These are phyloP conservation scores for Spencermartinsiella europaea DNA, from an alignment of 805 yeast species.

Conservation along the genomic window DNA sequence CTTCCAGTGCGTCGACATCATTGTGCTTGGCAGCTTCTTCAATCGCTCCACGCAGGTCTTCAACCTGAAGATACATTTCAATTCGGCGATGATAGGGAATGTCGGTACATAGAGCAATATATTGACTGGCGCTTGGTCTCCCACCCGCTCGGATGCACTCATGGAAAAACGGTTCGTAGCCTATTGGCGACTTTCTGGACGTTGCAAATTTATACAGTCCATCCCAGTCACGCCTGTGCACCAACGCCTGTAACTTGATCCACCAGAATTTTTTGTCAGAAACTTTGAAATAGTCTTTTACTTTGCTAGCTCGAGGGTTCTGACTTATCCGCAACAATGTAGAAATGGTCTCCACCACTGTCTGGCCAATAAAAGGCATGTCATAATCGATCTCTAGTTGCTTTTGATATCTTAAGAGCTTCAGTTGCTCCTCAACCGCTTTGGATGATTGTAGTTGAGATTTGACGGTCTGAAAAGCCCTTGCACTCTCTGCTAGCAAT, in stretches of 20 bases:
- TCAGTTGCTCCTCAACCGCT: constrained; percentile 41
- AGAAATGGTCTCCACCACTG: constrained; percentile 46
- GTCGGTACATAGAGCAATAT: constrained; percentile 48
- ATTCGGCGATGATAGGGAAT: constrained; percentile 43
- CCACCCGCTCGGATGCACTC: constrained; percentile 52
- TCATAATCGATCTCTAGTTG: constrained; percentile 40
- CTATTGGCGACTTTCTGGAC: constrained; percentile 59
- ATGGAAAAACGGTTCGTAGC: constrained; percentile 59
- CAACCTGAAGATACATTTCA: constrained; percentile 47
- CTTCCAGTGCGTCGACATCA: constrained; percentile 20
- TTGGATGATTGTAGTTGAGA: constrained; percentile 35
- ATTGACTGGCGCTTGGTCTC: constrained; percentile 52
- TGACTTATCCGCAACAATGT: constrained; percentile 47
- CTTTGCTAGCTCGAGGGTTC: constrained; percentile 41
- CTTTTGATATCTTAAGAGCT: constrained; percentile 41
- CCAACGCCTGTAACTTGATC: constrained; percentile 45
- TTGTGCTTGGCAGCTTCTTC: constrained; percentile 29
- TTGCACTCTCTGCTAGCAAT: constrained; percentile 16
- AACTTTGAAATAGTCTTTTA: constrained; percentile 51
- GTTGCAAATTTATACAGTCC: constrained; percentile 50
- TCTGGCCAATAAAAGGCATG: constrained; percentile 36
- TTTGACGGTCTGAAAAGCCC: constrained; percentile 23
- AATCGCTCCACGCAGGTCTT: constrained; percentile 36
- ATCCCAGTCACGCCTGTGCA: constrained; percentile 48
- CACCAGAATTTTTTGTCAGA: constrained; percentile 54